A percentile compares a stretch with the other conserved stretches of the same genome.
phyloP scores from a whole-genome alignment of 1,139 yeast genomes.

The Zygoascus meyerae region DNA sequence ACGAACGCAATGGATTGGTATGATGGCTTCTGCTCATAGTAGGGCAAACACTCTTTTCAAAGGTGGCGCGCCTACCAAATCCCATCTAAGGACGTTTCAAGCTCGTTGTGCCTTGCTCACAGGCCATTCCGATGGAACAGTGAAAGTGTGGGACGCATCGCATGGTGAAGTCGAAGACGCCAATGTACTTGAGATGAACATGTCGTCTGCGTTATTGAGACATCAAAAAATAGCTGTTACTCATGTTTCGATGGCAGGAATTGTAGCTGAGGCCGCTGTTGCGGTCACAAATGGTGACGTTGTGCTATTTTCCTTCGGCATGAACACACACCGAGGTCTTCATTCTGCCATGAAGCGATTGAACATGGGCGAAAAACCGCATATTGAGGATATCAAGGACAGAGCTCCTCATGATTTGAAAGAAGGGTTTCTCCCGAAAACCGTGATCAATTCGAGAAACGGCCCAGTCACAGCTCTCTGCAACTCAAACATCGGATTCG shows the following conservation, averaged over 20 bases:
- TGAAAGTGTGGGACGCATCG: constrained; percentile 77
- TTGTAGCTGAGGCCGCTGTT: constrained; percentile 69
- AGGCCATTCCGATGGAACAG: constrained; percentile 77
- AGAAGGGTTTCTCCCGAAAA: constrained; percentile 68
- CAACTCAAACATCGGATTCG: constrained; percentile 77
- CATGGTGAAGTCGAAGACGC: constrained; percentile 64
- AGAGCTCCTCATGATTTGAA: constrained; percentile 42
- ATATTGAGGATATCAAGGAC: constrained; percentile 31
- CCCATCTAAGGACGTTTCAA: constrained; percentile 52
- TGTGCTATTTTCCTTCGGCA: constrained; percentile 68
- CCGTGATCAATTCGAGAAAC: constrained; percentile 42
- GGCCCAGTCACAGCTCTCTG: constrained; percentile 54
- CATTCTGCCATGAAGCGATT: constrained; percentile 13
- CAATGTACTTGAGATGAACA: constrained; percentile 51
- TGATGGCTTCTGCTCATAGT: constrained; percentile 44
- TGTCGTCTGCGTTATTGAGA: constrained; percentile 43
- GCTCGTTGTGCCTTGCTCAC: constrained; percentile 62
- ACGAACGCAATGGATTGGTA: constrained; percentile 69
- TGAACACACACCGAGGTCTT: constrained; percentile 34
- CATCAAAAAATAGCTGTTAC: constrained; percentile 44
- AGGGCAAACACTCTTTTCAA: constrained; percentile 41
- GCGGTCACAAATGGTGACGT: constrained; percentile 69
- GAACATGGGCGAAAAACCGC: constrained; percentile 14
- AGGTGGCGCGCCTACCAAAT: constrained; percentile 72
- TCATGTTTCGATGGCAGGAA: constrained; percentile 67